Percentiles rank a stretch among this genome's conserved stretches.
Evolutionary conservation across 2,329 filamentous ascomycete species (phyloP).

Genomic region (Coniella vitis): DNA sequence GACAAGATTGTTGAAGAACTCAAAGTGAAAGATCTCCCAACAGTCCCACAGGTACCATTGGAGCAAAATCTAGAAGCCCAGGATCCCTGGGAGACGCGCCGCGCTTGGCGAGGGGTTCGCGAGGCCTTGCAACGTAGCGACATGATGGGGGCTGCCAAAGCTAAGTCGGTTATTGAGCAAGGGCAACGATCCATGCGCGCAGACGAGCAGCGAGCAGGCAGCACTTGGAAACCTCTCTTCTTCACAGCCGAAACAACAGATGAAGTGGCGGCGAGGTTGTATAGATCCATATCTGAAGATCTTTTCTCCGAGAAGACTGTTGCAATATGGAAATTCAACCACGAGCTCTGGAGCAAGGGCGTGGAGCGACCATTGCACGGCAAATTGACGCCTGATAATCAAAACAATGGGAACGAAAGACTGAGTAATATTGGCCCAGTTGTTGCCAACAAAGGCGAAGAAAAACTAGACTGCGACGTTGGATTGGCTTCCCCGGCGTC

Average conservation of each 20-base stretch:
- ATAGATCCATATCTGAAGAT: slow-evolving; percentile 5
- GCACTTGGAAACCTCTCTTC: slow-evolving; percentile 7
- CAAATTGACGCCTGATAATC: slow-evolving; percentile 4
- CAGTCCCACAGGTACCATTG: slow-evolving; percentile 5
- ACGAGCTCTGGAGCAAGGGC: slow-evolving; percentile 1
- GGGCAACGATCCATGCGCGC: slow-evolving; percentile 10
- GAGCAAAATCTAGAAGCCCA: slow-evolving; percentile 5
- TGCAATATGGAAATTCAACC: slow-evolving; percentile 11
- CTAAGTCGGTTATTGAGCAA: slow-evolving; percentile 10
- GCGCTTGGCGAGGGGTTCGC: slow-evolving; percentile 9
- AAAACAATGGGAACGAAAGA: not conserved
- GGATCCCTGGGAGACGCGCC: slow-evolving; percentile 11
- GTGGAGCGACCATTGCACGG: slow-evolving; percentile 8
- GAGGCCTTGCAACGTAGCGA: slow-evolving; percentile 5
- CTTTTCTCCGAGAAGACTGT: slow-evolving; percentile 6
- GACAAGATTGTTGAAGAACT: slow-evolving; percentile 1
- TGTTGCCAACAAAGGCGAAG: not conserved
- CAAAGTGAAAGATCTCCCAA: slow-evolving; percentile 5
- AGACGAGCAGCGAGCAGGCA: slow-evolving; percentile 2
- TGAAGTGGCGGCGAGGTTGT: slow-evolving; percentile 3
- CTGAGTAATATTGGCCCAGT: not conserved
- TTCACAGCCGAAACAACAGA: slow-evolving; percentile 1
- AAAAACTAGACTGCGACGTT: not conserved
- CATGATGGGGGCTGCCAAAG: slow-evolving; percentile 8
- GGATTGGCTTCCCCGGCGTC: slow-evolving; percentile 6